Percentiles rank a stretch among this genome's conserved stretches.
These are phyloP conservation scores for Cadophora sp. DNA, from an alignment of 2,329 filamentous ascomycete genomes.

Conservation along the genomic window DNA sequence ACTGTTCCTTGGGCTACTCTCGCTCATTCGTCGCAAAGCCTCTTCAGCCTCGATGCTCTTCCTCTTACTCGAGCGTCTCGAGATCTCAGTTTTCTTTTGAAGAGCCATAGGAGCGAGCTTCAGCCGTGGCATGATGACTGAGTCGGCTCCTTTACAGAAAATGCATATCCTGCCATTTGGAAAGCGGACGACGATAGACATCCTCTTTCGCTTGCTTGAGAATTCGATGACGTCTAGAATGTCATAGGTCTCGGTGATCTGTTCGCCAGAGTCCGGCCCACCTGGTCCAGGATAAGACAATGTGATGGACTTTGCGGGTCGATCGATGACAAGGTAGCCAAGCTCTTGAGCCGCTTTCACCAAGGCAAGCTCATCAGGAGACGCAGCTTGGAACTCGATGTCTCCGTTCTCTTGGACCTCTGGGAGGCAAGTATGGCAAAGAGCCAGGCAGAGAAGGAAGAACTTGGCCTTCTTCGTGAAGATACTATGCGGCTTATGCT, in stretches of 20 bases:
- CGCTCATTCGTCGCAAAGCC: slow-evolving; percentile 61
- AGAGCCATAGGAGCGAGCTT: slow-evolving; percentile 76
- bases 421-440: slow-evolving; percentile 91
- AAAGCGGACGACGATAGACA: slow-evolving; percentile 86
- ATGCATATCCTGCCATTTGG: slow-evolving; percentile 83
- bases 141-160: slow-evolving; percentile 92
- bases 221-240: slow-evolving; percentile 91
- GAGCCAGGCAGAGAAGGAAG: slow-evolving; percentile 82
- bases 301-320: slow-evolving; percentile 73
- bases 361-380: slow-evolving; percentile 87
- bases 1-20: slow-evolving; percentile 46
- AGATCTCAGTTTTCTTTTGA: slow-evolving; percentile 71
- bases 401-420: slow-evolving; percentile 73
- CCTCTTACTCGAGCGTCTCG: slow-evolving; percentile 61
- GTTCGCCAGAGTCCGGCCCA: slow-evolving; percentile 32
- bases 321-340: slow-evolving; percentile 77
- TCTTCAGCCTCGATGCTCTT: slow-evolving; percentile 65
- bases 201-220: slow-evolving; percentile 85
- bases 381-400: slow-evolving; percentile 85
- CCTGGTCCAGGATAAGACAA: slow-evolving; percentile 45
- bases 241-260: slow-evolving; percentile 67
- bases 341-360: slow-evolving; percentile 86
- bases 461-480: slow-evolving; percentile 83
- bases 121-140: slow-evolving; percentile 78
- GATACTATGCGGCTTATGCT: slow-evolving; percentile 73